A percentile compares a stretch with the other conserved stretches of the same genome.
Conservation (phyloP, 2,329 filamentous ascomycete species). For the Parastagonospora avenae region DNA sequence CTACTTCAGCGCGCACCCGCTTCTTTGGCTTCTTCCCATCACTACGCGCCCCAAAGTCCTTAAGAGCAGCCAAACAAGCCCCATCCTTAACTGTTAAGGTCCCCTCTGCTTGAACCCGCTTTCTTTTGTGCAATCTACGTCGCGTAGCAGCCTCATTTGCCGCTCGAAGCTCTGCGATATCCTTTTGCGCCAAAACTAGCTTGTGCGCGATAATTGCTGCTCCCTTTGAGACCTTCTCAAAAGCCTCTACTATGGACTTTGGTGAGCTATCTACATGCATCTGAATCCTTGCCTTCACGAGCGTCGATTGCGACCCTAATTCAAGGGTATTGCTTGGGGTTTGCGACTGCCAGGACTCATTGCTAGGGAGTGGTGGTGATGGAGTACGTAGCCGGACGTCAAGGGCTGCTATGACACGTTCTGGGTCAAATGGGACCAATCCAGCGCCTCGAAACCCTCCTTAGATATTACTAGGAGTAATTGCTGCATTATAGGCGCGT, state of each 20-base stretch:
- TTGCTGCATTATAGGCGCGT: too few relatives aligned
- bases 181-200: constrained; percentile 4
- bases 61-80: too few relatives aligned
- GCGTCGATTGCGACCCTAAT: constrained; percentile 16
- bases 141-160: constrained; percentile 5
- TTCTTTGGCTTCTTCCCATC: too few relatives aligned
- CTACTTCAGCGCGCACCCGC: too few relatives aligned
- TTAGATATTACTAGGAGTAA: too few relatives aligned
- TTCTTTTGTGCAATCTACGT: constrained; percentile 10
- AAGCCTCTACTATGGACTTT: constrained; percentile 6
- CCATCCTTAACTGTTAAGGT: neutral
- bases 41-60: too few relatives aligned
- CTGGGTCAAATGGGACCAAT: constrained; percentile 34
- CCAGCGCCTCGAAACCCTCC: too few relatives aligned
- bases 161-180: constrained; percentile 6
- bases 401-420: constrained; percentile 39
- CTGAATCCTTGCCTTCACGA: too few relatives aligned
- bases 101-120: constrained; percentile 1
- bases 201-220: neutral
- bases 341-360: constrained; percentile 15
- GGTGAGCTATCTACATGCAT: constrained; percentile 14
- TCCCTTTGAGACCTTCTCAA: constrained; percentile 5
- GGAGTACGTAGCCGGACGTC: constrained; percentile 20
- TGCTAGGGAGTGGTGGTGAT: constrained; percentile 13
- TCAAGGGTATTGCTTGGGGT: constrained; percentile 17